Conservation (phyloP, 202 grass and related monocot species). For the Panicum hallii region DNA sequence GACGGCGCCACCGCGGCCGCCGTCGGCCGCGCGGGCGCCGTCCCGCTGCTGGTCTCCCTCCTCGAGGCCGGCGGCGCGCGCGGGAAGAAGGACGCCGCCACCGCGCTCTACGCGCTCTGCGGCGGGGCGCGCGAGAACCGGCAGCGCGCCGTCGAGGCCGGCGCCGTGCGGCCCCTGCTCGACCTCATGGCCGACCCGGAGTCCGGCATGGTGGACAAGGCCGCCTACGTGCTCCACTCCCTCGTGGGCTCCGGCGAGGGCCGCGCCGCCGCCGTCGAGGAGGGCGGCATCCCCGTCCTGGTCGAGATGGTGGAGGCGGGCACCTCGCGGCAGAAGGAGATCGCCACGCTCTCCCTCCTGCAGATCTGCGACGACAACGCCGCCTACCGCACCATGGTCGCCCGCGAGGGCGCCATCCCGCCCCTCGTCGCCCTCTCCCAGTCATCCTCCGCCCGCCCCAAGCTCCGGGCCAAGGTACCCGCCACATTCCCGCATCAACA, state of each 20-base stretch:
- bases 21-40: conserved; percentile 75
- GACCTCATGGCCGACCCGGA: conserved; percentile 93
- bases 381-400: conserved; percentile 80
- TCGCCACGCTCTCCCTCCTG: conserved; percentile 76
- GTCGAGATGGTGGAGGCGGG: conserved; percentile 95
- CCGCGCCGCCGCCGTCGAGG: conserved; percentile 63
- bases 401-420: conserved; percentile 88
- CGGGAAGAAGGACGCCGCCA: conserved; percentile 93
- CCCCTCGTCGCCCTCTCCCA: conserved; percentile 89
- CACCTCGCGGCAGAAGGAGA: conserved; percentile 70
- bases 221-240: conserved; percentile 80
- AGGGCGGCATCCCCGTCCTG: conserved; percentile 75
- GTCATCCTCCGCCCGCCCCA: conserved; percentile 65
- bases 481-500: neutral
- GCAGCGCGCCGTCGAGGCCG: conserved; percentile 61
- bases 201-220: conserved; percentile 93
- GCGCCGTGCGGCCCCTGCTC: conserved; percentile 63
- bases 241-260: conserved; percentile 62
- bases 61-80: conserved; percentile 76
- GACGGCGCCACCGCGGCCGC: conserved; percentile 58
- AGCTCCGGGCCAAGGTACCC: conserved; percentile 74
- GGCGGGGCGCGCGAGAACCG: conserved; percentile 70
- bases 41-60: conserved; percentile 76
- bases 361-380: conserved; percentile 89
- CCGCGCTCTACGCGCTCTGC: conserved; percentile 77